A percentile compares a stretch with the other conserved stretches of the same genome.
Evolutionary conservation across 441 rosid genomes (phyloP).

Genomic region (Gossypium davidsonii): DNA sequence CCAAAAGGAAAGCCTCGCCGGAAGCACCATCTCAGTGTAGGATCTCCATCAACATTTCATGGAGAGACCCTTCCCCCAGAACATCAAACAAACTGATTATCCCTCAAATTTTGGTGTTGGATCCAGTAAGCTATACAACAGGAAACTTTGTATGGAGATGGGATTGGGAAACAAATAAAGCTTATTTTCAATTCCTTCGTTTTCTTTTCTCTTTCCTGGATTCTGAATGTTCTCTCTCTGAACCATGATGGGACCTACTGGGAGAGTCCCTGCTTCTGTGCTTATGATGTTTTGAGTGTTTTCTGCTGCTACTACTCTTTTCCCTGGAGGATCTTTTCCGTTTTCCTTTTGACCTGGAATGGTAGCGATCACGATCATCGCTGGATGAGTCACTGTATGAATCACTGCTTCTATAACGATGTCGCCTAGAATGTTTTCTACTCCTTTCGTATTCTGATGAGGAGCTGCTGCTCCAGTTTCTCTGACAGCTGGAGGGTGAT

Average conservation of each 20-base stretch:
- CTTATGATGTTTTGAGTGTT: slow-evolving; percentile 45
- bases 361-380: slow-evolving; percentile 33
- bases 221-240: slow-evolving; percentile 34
- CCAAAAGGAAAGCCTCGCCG: neutral
- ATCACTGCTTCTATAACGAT: slow-evolving; percentile 37
- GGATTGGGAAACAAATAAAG: neutral
- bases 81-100: neutral
- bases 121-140: neutral
- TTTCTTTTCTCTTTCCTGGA: slow-evolving; percentile 46
- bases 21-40: neutral
- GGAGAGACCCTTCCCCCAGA: neutral
- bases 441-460: slow-evolving; percentile 60
- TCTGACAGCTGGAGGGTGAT: slow-evolving; percentile 19
- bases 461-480: slow-evolving; percentile 30
- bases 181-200: slow-evolving; percentile 32
- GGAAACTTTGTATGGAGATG: neutral
- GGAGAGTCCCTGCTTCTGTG: slow-evolving; percentile 46
- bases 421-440: slow-evolving; percentile 41
- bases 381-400: slow-evolving; percentile 50
- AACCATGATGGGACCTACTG: slow-evolving; percentile 28
- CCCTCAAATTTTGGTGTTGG: neutral
- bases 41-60: neutral
- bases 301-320: slow-evolving; percentile 59
- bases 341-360: slow-evolving; percentile 53
- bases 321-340: slow-evolving; percentile 46